Percentiles rank a stretch among this genome's conserved stretches.
Evolutionary conservation across 225 moss, liverwort and hornwort species (phyloP).

Genomic region (Rhytidiadelphus loreus): DNA sequence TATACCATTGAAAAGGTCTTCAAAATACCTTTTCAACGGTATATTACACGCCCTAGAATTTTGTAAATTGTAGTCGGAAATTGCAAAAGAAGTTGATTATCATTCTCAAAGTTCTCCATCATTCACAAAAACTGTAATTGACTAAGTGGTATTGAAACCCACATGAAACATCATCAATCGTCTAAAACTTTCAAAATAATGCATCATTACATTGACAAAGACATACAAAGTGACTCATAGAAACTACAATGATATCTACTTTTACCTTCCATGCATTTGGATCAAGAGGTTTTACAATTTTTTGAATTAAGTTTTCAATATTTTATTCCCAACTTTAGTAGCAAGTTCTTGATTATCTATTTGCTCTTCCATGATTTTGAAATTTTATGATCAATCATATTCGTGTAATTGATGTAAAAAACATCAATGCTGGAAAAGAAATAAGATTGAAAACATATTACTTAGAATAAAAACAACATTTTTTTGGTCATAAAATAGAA

Average conservation of each 20-base stretch:
- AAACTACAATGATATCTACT: not conserved
- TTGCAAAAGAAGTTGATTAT: no score
- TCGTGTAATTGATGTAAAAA: no score
- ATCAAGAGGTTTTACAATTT: not conserved
- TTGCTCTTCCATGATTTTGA: not conserved
- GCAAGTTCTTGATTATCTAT: not conserved
- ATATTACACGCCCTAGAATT: no score
- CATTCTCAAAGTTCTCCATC: not conserved
- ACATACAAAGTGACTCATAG: not conserved
- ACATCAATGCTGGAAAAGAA: not conserved
- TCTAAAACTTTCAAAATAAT: not conserved
- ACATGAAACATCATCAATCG: not conserved
- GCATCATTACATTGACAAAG: not conserved
- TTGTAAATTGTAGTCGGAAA: no score
- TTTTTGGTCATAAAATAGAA: no score
- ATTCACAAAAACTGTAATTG: not conserved
- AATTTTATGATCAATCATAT: not conserved
- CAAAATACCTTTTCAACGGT: no score
- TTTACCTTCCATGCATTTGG: conserved; percentile 38
- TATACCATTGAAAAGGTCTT: no score
- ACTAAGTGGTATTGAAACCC: not conserved
- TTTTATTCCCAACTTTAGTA: not conserved
- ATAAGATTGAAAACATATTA: not conserved
- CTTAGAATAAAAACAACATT: not conserved
- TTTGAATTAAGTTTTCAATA: not conserved